Percentiles rank a stretch among this genome's conserved stretches.
Conservation (phyloP, 441 rosid genomes). For the Geranium incanum region DNA sequence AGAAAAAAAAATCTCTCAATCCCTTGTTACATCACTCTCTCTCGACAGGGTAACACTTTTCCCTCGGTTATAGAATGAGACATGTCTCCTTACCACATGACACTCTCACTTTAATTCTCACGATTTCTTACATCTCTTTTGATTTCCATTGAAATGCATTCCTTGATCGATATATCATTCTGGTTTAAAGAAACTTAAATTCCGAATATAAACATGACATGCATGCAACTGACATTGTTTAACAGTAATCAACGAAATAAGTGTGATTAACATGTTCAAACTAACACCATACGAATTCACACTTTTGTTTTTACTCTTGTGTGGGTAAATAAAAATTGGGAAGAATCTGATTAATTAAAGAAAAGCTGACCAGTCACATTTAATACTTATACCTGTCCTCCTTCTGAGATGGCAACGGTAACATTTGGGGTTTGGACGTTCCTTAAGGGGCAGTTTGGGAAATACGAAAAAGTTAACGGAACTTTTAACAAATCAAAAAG, state of each 20-base stretch:
- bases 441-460: slow-evolving; percentile 62
- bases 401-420: slow-evolving; percentile 56
- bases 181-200: not conserved
- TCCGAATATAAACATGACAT: not conserved
- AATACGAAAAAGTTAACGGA: slow-evolving; percentile 41
- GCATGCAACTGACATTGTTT: not conserved
- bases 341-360: slow-evolving; percentile 3
- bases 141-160: too few species aligned
- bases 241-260: not conserved
- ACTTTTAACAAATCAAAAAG: slow-evolving; percentile 25
- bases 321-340: slow-evolving; percentile 15
- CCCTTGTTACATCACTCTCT: too few species aligned
- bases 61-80: too few species aligned
- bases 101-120: too few species aligned
- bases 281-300: not conserved
- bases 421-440: slow-evolving; percentile 54
- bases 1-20: too few species aligned
- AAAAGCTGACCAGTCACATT: slow-evolving; percentile 24
- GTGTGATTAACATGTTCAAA: slow-evolving; percentile 1
- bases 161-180: too few species aligned
- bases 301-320: not conserved
- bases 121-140: too few species aligned
- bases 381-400: slow-evolving; percentile 1
- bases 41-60: too few species aligned
- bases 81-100: too few species aligned